Evolutionary conservation across 148 eudicot genomes (phyloP).

Genomic region (Rhododendron henanense): DNA sequence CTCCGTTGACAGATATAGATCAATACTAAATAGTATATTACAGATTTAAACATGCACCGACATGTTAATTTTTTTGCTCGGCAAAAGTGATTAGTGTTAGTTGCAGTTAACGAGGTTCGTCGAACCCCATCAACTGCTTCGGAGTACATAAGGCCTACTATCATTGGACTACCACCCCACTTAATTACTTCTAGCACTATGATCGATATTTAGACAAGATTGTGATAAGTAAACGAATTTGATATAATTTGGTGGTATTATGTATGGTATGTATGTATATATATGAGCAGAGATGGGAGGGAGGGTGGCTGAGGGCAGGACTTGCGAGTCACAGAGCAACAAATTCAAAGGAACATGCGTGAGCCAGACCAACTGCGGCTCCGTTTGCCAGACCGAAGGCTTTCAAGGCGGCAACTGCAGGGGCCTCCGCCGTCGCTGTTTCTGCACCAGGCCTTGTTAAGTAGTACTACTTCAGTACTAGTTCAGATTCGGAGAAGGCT

Average conservation of each 20-base stretch:
- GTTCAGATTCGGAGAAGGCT: background rate
- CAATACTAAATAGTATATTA: no score
- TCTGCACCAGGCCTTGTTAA: constrained; percentile 39
- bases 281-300: background rate
- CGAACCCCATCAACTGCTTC: no score
- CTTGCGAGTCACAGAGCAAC: constrained; percentile 40
- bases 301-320: constrained; percentile 36
- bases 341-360: constrained; percentile 42
- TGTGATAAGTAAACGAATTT: background rate
- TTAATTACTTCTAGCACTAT: no score
- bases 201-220: no score
- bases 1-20: no score
- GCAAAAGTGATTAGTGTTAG: no score
- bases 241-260: background rate
- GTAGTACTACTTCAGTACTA: no score
- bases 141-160: no score
- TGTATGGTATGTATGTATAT: background rate
- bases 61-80: no score
- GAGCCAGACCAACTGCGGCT: constrained; percentile 35
- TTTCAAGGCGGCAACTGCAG: constrained; percentile 38
- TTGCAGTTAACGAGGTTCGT: no score
- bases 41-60: no score
- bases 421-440: constrained; percentile 52
- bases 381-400: constrained; percentile 50
- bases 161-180: no score